Base-by-base conservation (phyloP, 225 moss, liverwort and hornwort genomes). In the Thuidium tamariscinum region DNA sequence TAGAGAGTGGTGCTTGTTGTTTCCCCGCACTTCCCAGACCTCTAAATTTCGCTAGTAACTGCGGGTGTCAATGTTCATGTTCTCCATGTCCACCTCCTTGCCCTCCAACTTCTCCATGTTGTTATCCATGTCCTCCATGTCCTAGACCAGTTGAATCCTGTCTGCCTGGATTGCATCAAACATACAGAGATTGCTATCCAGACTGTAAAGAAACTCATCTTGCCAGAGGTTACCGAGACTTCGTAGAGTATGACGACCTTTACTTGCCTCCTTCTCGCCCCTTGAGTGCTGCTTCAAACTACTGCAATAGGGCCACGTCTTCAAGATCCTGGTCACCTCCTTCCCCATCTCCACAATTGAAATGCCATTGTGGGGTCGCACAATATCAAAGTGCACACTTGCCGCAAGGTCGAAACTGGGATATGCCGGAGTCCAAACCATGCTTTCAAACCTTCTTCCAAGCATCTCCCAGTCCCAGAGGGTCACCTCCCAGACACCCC, bases 181-280 rank as follows among this genome's bases (percentile, higher is more conserved):
- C 88, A 19, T 84, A 89, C 79, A 81, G 62, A 83, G 91, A 86
- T 59, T 91, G 82, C 68, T 88, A 92, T 55, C 69, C 81, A 81
- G 88, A 89, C 39, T 91, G 91, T 51, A 85, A 51, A 84, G 91
- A 91, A 37, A 84, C 48, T 54, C 92, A 92, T 63, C 86, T 91
- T 54, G 86, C 89, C 27, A 86, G 72, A 66, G 67, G 67, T 74
- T 84, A 88, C 70, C 83, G 55, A 86, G 73, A 85, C 76, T 48
- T 86, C 78, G 73, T 88, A 59, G 91, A 92, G 61, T 68, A 92
- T 65, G 82, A 91, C 56, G 91, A 92, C 89, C 91, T 92, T 60
- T 91, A 88, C 42, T 80, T 92, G 42, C 92, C 91, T 83, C 83
- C 86, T 32, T 85, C 85, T 80, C 74, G 86, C 83, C 83, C 86